Conservation (phyloP, 306 rosid species). For the Glycyrrhiza uralensis region DNA sequence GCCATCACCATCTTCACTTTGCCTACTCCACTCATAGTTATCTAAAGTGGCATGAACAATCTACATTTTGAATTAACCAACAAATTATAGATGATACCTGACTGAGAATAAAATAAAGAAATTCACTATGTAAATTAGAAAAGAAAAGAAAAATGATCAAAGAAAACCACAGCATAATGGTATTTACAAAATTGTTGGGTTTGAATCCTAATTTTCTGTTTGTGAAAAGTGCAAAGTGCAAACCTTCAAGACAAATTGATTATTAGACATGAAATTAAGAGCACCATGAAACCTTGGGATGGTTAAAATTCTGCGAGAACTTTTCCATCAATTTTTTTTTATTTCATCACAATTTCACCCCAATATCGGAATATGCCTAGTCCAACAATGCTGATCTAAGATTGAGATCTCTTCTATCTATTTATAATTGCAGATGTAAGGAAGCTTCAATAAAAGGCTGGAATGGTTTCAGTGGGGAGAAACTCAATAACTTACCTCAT, state of each 20-base stretch:
- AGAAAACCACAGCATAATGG: not conserved
- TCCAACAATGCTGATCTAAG: constrained; percentile 1
- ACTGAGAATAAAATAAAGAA: not conserved
- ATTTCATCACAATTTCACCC: not conserved
- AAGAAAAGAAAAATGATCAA: not conserved
- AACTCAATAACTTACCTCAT: constrained; percentile 59
- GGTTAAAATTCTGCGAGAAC: not conserved
- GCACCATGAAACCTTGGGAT: not conserved
- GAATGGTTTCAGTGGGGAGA: constrained; percentile 3
- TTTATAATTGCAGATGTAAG: not conserved
- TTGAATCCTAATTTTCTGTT: not conserved
- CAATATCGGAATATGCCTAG: not conserved
- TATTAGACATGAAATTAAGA: not conserved
- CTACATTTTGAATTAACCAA: constrained; percentile 40
- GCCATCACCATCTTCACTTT: constrained; percentile 41
- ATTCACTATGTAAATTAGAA: not conserved
- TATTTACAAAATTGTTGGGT: not conserved
- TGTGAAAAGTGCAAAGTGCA: not conserved
- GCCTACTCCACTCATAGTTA: constrained; percentile 56
- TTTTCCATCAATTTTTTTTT: not conserved
- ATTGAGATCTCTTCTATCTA: not conserved
- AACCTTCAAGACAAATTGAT: not conserved
- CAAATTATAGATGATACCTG: constrained; percentile 1
- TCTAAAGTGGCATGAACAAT: constrained; percentile 71
- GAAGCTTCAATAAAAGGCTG: not conserved